Evolutionary conservation across 192 early-diverging fungal species (phyloP).

Genomic region (Dimargaris xerosporica): DNA sequence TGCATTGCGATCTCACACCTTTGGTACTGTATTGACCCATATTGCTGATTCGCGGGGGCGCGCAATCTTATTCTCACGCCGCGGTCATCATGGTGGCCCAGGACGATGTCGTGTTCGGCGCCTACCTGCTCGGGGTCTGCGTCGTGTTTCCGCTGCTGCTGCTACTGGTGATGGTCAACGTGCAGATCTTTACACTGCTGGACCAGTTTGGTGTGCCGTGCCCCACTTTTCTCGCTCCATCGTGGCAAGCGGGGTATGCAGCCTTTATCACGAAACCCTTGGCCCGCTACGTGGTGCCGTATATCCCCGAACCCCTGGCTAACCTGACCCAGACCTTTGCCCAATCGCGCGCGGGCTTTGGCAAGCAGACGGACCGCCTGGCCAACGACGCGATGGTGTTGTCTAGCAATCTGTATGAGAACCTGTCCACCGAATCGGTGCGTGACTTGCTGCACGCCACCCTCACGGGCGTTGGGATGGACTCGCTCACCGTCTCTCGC

Average conservation of each 20-base stretch:
- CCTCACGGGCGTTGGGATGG: neutral
- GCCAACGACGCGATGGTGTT: neutral
- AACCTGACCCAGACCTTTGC: slow-evolving; percentile 1
- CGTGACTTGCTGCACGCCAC: too few relatives aligned
- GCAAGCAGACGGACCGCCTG: neutral
- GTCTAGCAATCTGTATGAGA: neutral
- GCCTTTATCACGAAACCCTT: neutral
- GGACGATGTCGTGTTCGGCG: slow-evolving; percentile 8
- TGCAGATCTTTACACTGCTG: slow-evolving; percentile 5
- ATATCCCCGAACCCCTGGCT: slow-evolving; percentile 7
- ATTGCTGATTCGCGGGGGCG: too few relatives aligned
- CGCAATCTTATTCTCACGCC: neutral
- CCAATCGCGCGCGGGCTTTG: neutral
- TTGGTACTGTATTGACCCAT: too few relatives aligned
- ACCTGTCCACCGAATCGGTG: too few relatives aligned
- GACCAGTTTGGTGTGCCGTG: slow-evolving; percentile 11
- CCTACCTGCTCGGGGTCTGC: slow-evolving; percentile 1
- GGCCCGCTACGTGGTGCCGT: slow-evolving; percentile 3
- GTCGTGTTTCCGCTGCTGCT: neutral
- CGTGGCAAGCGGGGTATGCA: neutral
- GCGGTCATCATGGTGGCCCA: neutral
- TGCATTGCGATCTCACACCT: too few relatives aligned
- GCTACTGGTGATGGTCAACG: slow-evolving; percentile 2
- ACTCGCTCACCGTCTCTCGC: neutral
- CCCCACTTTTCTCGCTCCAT: neutral